Evolutionary conservation across 2,329 filamentous ascomycete genomes (phyloP), one percentile per base, ranked within the genome.

Genomic region (Xenoacremonium recifei): DNA sequence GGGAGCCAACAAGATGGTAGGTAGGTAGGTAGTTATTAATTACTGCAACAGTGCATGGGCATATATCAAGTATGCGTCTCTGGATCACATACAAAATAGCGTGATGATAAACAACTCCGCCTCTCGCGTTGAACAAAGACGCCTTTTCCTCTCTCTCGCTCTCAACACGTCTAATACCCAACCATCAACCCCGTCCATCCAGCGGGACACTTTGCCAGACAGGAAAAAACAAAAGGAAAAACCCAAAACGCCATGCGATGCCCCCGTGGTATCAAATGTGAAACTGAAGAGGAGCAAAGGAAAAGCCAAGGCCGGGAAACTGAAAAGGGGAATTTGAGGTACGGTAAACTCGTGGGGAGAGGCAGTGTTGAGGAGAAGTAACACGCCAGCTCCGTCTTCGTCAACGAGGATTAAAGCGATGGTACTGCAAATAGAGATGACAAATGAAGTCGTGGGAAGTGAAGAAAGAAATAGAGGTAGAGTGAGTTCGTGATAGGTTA

Each of bases 191-290:
- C n/a, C 20, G 23, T 34, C 35, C 21, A 21, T 11, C 17, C 39
- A 17, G 12, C 38, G 23, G 37, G 18, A 27, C 23, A 7, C 23
- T 9, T 27, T 13, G 23, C 7, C 13, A 27, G 7, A 27, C 13
- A 27, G 13, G 23, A 27, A 7, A 27, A 27, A 27, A 20, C n/a
- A n/a, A n/a, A n/a, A n/a, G n/a, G n/a, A 36, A 32, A 36, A 34
- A 37, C 29, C 29, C 42, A 45, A 48, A 59, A 59, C 57, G 56
- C 57, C 56, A 39, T 48, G 54, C 57, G 41, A 59, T 59, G 57
- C 48, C 52, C n/a, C n/a, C 39, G 42, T 59, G 57, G 56, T 59
- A 59, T 59, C 57, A 59, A 57, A 48, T 21, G 34, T 44, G 27
- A 37, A 49, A 40, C n/a, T n/a, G n/a, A n/a, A n/a, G n/a, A n/a